Base-by-base conservation (phyloP, 805 yeast species). In the Torulaspora microellipsoides region DNA sequence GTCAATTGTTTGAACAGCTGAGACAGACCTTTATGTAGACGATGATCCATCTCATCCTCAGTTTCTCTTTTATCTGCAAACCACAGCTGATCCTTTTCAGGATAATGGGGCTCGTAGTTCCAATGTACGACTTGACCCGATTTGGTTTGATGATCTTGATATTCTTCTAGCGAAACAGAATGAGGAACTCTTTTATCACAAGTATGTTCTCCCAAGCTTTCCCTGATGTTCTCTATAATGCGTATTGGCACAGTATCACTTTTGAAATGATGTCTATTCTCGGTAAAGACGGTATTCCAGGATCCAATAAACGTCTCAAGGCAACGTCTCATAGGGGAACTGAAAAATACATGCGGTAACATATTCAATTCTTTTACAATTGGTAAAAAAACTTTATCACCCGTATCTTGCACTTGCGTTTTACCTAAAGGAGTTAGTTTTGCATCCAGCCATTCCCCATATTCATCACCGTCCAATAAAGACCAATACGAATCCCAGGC, bases 271-370 rank as follows among this genome's bases (percentile, higher is more conserved):
- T 15, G 29, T 5, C 11, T 27, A 8, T 34, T 33, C 9, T 67
- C 59, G 75, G 58, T 80, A 10, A 59, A 60, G 2, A 60, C 69
- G 15, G 85, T 95, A 86, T 56, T 65, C 11, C 61, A 63, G 1
- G 86, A 80, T 35, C 69, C 59, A 5, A 68, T 65, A 48, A 75
- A 66, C 0, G 88, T 82, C 52, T 73, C 72, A n/a, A 76, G 65
- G 15, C 85, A 76, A 53, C 88, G 69, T 36, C 82, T 78, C 63
- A 82, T 72, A 0, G 88, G 87, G 1, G 85, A 79, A 25, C 73
- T 71, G 58, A 74, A 82, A 49, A 76, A 78, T 34, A 64, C 67
- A 15, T 70, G 59, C 0, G 87, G 87, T n/a, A 77, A 49, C 4
- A 82, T 78, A 3, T 77, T 77, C 2, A 80, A 75, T n/a, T 63